These are phyloP conservation scores for Backusella luteola DNA, from an alignment of 192 early-diverging fungal species.

Conservation along the genomic window DNA sequence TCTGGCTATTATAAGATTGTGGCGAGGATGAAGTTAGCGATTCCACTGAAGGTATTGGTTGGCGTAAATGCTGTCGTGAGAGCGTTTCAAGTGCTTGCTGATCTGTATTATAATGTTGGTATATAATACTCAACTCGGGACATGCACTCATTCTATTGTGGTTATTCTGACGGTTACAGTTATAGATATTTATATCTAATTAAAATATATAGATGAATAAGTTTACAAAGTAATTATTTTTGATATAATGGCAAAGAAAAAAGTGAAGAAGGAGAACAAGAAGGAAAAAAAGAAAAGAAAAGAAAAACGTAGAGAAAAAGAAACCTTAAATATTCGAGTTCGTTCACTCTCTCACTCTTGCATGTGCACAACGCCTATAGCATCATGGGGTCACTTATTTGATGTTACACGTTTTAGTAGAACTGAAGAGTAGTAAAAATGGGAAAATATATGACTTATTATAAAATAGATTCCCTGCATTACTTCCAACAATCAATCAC, in stretches of 20 bases:
- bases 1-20: neutral
- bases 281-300: neutral
- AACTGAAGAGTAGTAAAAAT: neutral
- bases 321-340: neutral
- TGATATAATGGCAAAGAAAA: neutral
- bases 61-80: neutral
- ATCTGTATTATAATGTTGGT: constrained; percentile 10
- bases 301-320: neutral
- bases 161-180: neutral
- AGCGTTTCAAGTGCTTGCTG: neutral
- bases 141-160: constrained; percentile 8
- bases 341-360: neutral
- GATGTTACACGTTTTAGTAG: neutral
- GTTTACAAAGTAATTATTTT: neutral
- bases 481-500: neutral
- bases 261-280: neutral
- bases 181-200: neutral
- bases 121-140: constrained; percentile 9
- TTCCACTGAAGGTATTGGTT: neutral
- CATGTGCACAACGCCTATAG: neutral
- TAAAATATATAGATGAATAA: neutral
- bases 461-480: neutral
- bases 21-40: neutral
- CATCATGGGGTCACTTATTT: neutral
- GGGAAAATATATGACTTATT: neutral